Base-by-base conservation (phyloP, 139 green algal species). In the Chlorella sp. region DNA sequence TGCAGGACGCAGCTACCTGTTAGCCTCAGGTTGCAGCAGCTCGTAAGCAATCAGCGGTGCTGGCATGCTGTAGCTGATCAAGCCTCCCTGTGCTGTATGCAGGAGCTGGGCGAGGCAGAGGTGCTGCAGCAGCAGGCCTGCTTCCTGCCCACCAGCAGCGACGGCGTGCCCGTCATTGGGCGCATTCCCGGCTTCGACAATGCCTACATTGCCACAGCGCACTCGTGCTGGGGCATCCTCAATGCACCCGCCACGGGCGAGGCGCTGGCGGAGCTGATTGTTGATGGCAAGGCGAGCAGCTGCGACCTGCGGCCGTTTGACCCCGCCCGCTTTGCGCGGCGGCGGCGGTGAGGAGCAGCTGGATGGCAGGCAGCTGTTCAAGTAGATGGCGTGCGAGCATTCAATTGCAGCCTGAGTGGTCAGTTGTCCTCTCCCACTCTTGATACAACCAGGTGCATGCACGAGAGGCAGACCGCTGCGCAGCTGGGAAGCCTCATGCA, bases 231-330 rank as follows among this genome's bases (percentile, higher is more conserved):
- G 88, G 82, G 86, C 56, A 96, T 98, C 74, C 81, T 97, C 13
- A 95, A 97, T 57, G 94, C 82, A 0, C 94, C 94, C 17, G 95
- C 92, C 32, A 98, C 95, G 20, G 95, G 95, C 4, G 80, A 91
- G 73, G 89, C 91, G 0, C 73, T 98, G 56, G 92, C 94, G 6
- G 94, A 97, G 81, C 78, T 94, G 6, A 91, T 95, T 18, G 47
- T 91, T 28, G 80, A 92, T 41, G 93, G 91, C 25, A 78, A 47
- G 1, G 70, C 62, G 25, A 89, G 13, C 21, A 88, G 74, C 38
- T 82, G 90, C 20, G 65, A 93, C 80, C 71, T 95, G 1, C 44
- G 70, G 28, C 63, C 88, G 0, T 88, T 94, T 41, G 88, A 94
- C 78, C 92, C 91, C 7, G 80, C 75, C 0, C 74, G 91, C 25